Evolutionary conservation across 495 filamentous ascomycete species (phyloP).

Genomic region (Talaromyces thailandensis): DNA sequence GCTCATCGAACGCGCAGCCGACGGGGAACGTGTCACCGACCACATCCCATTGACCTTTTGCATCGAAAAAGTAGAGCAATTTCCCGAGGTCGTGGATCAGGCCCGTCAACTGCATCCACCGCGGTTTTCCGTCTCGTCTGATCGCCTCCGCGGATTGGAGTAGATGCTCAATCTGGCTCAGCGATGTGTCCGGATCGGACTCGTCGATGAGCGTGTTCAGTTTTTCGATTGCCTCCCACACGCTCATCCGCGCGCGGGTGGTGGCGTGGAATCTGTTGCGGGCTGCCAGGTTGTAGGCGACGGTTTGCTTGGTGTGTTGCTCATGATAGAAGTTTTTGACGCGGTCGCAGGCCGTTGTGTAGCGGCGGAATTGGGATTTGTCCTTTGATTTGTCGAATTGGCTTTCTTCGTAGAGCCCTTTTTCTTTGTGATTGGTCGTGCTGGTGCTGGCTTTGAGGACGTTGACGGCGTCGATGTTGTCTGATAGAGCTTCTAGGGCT

Average conservation of each 20-base stretch:
- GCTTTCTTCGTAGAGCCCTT: conserved; percentile 50
- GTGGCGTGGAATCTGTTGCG: conserved; percentile 61
- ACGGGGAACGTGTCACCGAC: conserved; percentile 90
- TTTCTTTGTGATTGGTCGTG: conserved; percentile 23
- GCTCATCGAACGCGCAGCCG: conserved; percentile 69
- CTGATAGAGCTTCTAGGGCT: conserved; percentile 71
- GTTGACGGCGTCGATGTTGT: conserved; percentile 76
- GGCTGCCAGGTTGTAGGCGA: conserved; percentile 72
- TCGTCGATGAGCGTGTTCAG: conserved; percentile 85
- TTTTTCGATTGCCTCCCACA: conserved; percentile 88
- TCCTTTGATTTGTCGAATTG: conserved; percentile 70
- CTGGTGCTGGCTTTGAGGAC: conserved; percentile 53
- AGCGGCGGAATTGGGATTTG: conserved; percentile 74
- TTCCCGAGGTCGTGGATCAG: conserved; percentile 90
- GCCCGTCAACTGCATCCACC: conserved; percentile 86
- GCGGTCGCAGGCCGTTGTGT: conserved; percentile 66
- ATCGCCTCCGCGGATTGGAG: conserved; percentile 83
- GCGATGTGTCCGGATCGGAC: conserved; percentile 76
- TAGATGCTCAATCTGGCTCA: conserved; percentile 81
- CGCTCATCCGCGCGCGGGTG: conserved; percentile 62
- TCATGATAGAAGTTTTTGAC: conserved; percentile 78
- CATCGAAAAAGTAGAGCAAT: conserved; percentile 75
- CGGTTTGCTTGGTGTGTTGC: conserved; percentile 77
- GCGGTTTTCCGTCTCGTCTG: conserved; percentile 76
- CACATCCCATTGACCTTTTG: conserved; percentile 83